A percentile compares a stretch with the other conserved stretches of the same genome.
These are phyloP conservation scores for Xylariomycetidae sp. DNA, from an alignment of 2,329 filamentous ascomycete genomes.

Conservation along the genomic window DNA sequence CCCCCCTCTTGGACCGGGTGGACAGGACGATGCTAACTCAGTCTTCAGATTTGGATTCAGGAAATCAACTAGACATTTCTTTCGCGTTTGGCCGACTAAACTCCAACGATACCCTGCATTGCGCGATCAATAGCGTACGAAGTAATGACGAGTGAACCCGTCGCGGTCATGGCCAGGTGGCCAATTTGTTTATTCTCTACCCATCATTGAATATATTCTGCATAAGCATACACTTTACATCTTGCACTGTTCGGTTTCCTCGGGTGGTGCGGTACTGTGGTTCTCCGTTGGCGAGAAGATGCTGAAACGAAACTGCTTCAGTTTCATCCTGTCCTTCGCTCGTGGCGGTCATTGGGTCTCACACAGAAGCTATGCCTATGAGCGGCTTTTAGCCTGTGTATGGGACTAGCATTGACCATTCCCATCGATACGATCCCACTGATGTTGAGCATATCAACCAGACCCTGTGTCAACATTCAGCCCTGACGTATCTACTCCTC, in stretches of 20 bases:
- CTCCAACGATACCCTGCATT: constrained; percentile 29
- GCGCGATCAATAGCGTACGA: constrained; percentile 22
- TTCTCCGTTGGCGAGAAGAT: too few relatives aligned
- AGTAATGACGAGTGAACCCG: constrained; percentile 23
- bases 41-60: constrained; percentile 41
- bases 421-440: too few relatives aligned
- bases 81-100: constrained; percentile 19
- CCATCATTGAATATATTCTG: too few relatives aligned
- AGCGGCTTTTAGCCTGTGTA: too few relatives aligned
- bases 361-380: too few relatives aligned
- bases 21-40: constrained; percentile 22
- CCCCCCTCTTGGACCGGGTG: too few relatives aligned
- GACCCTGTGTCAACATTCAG: too few relatives aligned
- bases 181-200: constrained; percentile 5
- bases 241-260: not conserved
- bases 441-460: too few relatives aligned
- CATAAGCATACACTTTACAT: not conserved
- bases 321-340: not conserved
- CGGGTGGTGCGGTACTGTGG: too few relatives aligned
- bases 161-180: constrained; percentile 8
- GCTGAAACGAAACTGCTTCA: constrained; percentile 3
- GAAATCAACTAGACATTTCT: constrained; percentile 35
- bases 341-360: too few relatives aligned
- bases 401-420: too few relatives aligned
- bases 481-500: too few relatives aligned